Percentiles rank a stretch among this genome's conserved stretches.
These are phyloP conservation scores for Penicillium egyptiacum DNA, from an alignment of 495 filamentous ascomycete species.

Conservation along the genomic window DNA sequence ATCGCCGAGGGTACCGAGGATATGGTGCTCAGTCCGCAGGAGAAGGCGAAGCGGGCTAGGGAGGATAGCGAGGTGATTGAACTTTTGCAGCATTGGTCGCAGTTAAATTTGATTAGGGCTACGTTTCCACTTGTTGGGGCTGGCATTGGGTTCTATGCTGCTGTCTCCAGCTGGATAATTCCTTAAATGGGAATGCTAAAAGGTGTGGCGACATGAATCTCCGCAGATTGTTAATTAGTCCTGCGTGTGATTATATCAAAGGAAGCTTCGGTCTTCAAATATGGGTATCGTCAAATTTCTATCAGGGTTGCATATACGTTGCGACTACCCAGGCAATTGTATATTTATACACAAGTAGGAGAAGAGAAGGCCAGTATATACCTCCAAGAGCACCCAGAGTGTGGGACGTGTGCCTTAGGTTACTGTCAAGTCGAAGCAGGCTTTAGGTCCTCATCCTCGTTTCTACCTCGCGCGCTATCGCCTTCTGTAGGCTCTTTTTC, in stretches of 20 bases:
- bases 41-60: conserved; percentile 21
- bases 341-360: conserved; percentile 7
- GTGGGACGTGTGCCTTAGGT: background rate
- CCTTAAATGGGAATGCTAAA: background rate
- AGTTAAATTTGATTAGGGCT: conserved; percentile 22
- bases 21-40: conserved; percentile 21
- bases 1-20: conserved; percentile 16
- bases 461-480: background rate
- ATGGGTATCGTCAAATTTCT: conserved; percentile 12
- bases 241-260: background rate
- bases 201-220: background rate
- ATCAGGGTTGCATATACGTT: conserved; percentile 7
- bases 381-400: background rate
- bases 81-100: conserved; percentile 23
- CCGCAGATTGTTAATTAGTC: no score
- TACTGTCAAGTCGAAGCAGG: background rate
- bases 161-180: conserved; percentile 7
- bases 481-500: conserved; percentile 28
- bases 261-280: background rate
- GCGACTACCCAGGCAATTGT: conserved; percentile 1
- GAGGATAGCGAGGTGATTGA: conserved; percentile 25
- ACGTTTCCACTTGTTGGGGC: conserved; percentile 25
- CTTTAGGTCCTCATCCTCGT: background rate
- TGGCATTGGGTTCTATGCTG: conserved; percentile 24
- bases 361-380: background rate